These are phyloP conservation scores for Schizochytrium sp. DNA, from an alignment of 108 stramenopile species.

Conservation along the genomic window DNA sequence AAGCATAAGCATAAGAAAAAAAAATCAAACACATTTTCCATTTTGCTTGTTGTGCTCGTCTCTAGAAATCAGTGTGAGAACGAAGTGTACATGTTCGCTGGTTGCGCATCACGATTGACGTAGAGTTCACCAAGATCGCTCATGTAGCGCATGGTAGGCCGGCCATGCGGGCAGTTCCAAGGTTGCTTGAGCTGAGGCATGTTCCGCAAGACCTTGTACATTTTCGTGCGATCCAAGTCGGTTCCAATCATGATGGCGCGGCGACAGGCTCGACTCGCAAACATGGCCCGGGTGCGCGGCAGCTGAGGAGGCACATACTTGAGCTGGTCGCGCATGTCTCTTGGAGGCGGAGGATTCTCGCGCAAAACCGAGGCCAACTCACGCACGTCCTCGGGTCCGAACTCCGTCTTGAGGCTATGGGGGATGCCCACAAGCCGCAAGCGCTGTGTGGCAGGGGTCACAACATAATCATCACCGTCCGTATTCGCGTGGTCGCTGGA, in stretches of 20 bases:
- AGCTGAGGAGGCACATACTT: slow-evolving; percentile 12
- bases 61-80: no score
- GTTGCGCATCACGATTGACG: not conserved
- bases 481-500: slow-evolving; percentile 31
- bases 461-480: slow-evolving; percentile 33
- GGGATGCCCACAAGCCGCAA: slow-evolving; percentile 37
- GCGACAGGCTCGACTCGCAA: slow-evolving; percentile 55
- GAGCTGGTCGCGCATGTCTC: not conserved
- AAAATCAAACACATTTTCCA: no score
- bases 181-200: slow-evolving; percentile 50
- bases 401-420: slow-evolving; percentile 36
- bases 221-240: slow-evolving; percentile 29
- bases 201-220: slow-evolving; percentile 35
- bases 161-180: slow-evolving; percentile 61
- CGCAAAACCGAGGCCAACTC: slow-evolving; percentile 33
- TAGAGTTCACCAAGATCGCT: slow-evolving; percentile 23
- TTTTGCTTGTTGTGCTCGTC: no score
- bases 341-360: not conserved
- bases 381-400: slow-evolving; percentile 46
- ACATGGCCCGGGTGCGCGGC: slow-evolving; percentile 45
- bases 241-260: slow-evolving; percentile 52
- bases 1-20: no score
- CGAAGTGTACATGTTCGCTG: no score
- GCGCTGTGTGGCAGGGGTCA: slow-evolving; percentile 21
- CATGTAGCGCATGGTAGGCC: slow-evolving; percentile 54